Percentiles rank a stretch among this genome's conserved stretches.
phyloP scores from a whole-genome alignment of 805 yeast species.

The Metschnikowia lunata region DNA sequence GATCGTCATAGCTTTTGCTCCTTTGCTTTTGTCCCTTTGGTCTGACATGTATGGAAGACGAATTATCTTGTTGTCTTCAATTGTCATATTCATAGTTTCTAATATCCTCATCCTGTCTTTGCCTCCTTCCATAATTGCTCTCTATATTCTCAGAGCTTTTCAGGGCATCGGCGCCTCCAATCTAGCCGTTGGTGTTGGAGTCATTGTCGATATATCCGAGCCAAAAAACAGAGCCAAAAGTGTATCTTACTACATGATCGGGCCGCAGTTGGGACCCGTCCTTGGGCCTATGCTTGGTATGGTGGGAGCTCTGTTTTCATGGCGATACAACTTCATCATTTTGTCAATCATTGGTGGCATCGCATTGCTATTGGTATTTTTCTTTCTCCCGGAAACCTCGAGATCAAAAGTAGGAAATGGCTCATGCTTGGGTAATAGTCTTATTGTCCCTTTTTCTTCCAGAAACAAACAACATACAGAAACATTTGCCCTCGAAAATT shows the following conservation, averaged over 20 bases:
- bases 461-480: not conserved
- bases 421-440: constrained; percentile 13
- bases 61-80: constrained; percentile 25
- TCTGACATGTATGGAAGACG: constrained; percentile 51
- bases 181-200: constrained; percentile 34
- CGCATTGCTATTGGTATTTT: constrained; percentile 21
- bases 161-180: constrained; percentile 38
- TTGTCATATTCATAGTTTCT: constrained; percentile 24
- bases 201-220: constrained; percentile 29
- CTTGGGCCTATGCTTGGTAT: constrained; percentile 33
- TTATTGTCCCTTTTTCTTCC: constrained; percentile 19
- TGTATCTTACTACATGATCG: constrained; percentile 34
- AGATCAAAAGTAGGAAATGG: constrained; percentile 38
- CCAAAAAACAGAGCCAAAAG: constrained; percentile 29
- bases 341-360: constrained; percentile 26
- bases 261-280: constrained; percentile 38
- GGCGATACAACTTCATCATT: constrained; percentile 36
- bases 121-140: constrained; percentile 27
- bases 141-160: constrained; percentile 28
- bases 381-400: constrained; percentile 38
- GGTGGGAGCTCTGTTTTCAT: constrained; percentile 23
- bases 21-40: constrained; percentile 51
- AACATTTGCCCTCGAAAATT: constrained; percentile 27
- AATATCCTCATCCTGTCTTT: constrained; percentile 27
- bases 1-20: constrained; percentile 53